These are phyloP conservation scores for Styphnolobium japonicum DNA, from an alignment of 306 rosid genomes.

Conservation along the genomic window DNA sequence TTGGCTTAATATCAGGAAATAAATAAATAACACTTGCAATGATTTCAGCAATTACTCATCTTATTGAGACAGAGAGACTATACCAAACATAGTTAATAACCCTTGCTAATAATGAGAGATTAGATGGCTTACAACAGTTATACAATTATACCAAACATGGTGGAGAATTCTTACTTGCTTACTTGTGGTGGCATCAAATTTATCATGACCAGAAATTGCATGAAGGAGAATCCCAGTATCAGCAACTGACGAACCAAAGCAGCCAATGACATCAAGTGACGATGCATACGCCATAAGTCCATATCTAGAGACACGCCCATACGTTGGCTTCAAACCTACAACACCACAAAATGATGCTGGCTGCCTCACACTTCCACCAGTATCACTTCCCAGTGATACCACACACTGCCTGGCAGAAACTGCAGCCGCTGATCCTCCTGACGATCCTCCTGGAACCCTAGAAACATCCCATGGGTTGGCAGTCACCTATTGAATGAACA, in stretches of 20 bases:
- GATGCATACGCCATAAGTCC: conserved; percentile 98
- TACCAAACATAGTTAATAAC: not conserved
- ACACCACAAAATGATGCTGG: conserved; percentile 99
- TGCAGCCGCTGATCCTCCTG: conserved; percentile 98
- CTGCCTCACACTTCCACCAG: conserved; percentile 99
- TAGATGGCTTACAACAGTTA: conserved; percentile 8
- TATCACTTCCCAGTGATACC: conserved; percentile 93
- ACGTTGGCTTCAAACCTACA: conserved; percentile 94
- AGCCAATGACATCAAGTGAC: conserved; percentile 95
- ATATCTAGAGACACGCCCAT: conserved; percentile 92
- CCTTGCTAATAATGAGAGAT: not conserved
- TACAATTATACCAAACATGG: not conserved
- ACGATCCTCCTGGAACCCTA: conserved; percentile 98
- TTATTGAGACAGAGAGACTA: not conserved
- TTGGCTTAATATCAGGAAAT: conserved; percentile 6
- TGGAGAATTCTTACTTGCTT: conserved; percentile 53
- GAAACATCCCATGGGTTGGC: conserved; percentile 92
- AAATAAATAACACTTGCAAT: not conserved
- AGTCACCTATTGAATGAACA: conserved; percentile 95
- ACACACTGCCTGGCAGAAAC: conserved; percentile 96
- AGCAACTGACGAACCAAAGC: conserved; percentile 87
- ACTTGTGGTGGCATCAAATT: conserved; percentile 88
- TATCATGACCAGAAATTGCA: conserved; percentile 86
- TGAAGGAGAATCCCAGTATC: conserved; percentile 92
- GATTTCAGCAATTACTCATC: not conserved